These are phyloP conservation scores for Claviceps pazoutovae DNA, from an alignment of 2,329 filamentous ascomycete genomes.

Conservation along the genomic window DNA sequence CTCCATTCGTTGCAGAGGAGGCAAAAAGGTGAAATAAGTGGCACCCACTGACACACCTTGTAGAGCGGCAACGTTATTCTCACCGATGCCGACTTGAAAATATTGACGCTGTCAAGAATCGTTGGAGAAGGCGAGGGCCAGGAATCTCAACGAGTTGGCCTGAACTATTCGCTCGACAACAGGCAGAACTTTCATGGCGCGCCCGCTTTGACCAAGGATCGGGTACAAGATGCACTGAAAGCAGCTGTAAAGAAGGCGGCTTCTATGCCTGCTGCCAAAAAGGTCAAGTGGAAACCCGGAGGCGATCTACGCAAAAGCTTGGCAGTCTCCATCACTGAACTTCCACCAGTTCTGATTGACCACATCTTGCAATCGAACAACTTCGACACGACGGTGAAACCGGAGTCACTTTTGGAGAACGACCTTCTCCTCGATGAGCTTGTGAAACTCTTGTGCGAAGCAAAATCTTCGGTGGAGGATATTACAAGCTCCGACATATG, in stretches of 20 bases:
- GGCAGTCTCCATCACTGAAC: constrained; percentile 72
- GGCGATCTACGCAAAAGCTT: constrained; percentile 69
- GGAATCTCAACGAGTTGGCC: constrained; percentile 63
- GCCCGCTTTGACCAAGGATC: constrained; percentile 59
- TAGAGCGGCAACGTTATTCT: constrained; percentile 81
- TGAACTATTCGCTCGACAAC: constrained; percentile 66
- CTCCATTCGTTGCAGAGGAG: too few relatives aligned
- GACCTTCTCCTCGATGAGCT: constrained; percentile 51
- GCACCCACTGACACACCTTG: not conserved
- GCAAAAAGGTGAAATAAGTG: not conserved
- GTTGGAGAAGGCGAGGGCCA: constrained; percentile 73
- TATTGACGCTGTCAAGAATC: constrained; percentile 65
- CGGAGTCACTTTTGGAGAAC: constrained; percentile 55
- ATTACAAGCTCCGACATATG: constrained; percentile 52
- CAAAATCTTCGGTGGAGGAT: constrained; percentile 47
- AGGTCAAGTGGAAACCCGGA: constrained; percentile 57
- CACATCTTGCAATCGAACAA: constrained; percentile 59
- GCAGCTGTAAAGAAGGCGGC: constrained; percentile 48
- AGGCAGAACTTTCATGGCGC: constrained; percentile 72
- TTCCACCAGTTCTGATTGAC: constrained; percentile 77
- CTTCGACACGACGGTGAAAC: constrained; percentile 55
- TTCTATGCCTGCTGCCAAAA: constrained; percentile 36
- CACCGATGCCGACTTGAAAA: constrained; percentile 71
- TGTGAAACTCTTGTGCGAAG: constrained; percentile 53
- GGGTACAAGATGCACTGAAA: constrained; percentile 55